Base-by-base conservation (phyloP, 2,329 filamentous ascomycete genomes). In the Aspergillus tamarii region DNA sequence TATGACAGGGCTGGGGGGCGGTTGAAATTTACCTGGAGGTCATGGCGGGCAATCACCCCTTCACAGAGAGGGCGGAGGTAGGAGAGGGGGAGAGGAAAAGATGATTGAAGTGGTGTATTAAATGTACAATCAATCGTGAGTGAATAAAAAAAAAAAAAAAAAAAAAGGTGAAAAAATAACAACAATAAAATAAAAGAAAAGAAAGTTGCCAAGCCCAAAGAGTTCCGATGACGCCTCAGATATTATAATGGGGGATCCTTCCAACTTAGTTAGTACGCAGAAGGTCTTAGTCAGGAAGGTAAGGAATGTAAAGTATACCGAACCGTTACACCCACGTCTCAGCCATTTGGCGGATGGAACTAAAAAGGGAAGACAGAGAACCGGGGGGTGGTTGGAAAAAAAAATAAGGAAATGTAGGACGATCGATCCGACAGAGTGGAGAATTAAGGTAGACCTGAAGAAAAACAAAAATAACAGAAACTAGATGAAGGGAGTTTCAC, bases 1-100 rank as follows among this genome's bases (percentile, higher is more conserved):
- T 53, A 57, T 48, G 53, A 58, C 59, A 32, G 67, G 59, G 73
- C 69, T 73, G 71, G 65, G 53, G 71, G 65, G 53, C 58, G 56
- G 70, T 32, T 57, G 53, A 59, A 58, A 64, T 76, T 78, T 73
- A 80, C 78, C 78, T 78, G 69, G 78, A 80, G 73, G 77, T 75
- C 78, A 80, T 80, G 70, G 71, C 72, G 71, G 68, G 65, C 68
- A 69, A 67, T 70, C 71, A 70, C 68, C 26, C 64, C 45, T 66
- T 69, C 68, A 70, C 66, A 69, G 67, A 64, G 67, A 66, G 64
- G 68, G 65, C 57, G 66, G 65, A 62, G n/a, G 28, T 26, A 62
- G n/a, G 28, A 4, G 26, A 2, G 30, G 10, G 54, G 62, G 36
- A 61, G 16, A 23, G 23, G 14, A 19, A 43, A 57, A 4, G 34